phyloP scores from a whole-genome alignment of 345 rosid genomes.

The Acer saccharum region DNA sequence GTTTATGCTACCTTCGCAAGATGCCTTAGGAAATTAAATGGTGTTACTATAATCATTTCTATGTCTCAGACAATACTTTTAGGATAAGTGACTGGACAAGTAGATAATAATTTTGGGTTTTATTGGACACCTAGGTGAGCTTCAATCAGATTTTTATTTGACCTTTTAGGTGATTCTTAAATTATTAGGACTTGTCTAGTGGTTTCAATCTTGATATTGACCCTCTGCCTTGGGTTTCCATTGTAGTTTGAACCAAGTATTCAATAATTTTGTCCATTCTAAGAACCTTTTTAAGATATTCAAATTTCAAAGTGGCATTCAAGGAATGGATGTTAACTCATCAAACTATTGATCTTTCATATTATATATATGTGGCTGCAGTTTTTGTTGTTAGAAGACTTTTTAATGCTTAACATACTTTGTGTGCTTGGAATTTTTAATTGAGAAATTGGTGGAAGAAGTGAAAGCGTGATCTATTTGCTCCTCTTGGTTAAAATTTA shows the following conservation, averaged over 20 bases:
- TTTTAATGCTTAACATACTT: neutral
- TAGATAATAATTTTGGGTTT: neutral
- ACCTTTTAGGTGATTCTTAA: neutral
- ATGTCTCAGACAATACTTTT: neutral
- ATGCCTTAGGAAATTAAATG: neutral
- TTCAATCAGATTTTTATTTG: neutral
- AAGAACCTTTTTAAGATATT: too few relatives aligned
- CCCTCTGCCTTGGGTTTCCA: neutral
- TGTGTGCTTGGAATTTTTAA: neutral
- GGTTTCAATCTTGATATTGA: neutral
- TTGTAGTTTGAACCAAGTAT: neutral
- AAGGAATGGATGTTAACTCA: too few relatives aligned
- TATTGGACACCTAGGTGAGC: constrained; percentile 1
- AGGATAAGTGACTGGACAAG: neutral
- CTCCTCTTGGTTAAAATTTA: neutral
- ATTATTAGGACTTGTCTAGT: neutral
- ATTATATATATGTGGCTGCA: neutral
- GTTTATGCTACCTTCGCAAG: neutral
- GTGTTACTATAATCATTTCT: neutral
- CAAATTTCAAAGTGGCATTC: too few relatives aligned
- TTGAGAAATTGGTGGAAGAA: neutral
- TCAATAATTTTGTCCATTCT: neutral
- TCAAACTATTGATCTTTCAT: neutral
- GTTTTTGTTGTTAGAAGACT: neutral
- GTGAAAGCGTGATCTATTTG: neutral